Evolutionary conservation across 352 stramenopile species (phyloP).

Genomic region (Globisporangium cystogenes): DNA sequence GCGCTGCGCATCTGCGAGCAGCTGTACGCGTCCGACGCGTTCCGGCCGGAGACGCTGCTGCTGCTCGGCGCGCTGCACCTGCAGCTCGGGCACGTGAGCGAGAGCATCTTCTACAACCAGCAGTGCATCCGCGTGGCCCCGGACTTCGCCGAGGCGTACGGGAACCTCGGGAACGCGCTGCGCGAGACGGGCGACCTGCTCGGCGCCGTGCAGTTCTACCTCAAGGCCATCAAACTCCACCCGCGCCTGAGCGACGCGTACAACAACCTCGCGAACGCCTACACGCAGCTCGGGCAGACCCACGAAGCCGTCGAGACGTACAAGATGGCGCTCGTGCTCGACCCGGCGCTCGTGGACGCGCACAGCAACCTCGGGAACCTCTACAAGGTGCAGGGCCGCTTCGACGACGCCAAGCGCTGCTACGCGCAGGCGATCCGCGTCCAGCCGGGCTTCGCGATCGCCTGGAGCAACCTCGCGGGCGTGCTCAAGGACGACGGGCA

Average conservation of each 20-base stretch:
- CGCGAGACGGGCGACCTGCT: slow-evolving; percentile 91
- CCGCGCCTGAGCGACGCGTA: slow-evolving; percentile 90
- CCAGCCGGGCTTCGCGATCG: slow-evolving; percentile 88
- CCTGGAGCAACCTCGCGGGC: slow-evolving; percentile 90
- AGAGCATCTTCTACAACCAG: slow-evolving; percentile 95
- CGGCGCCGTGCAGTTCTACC: slow-evolving; percentile 91
- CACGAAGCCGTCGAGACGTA: slow-evolving; percentile 92
- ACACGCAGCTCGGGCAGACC: slow-evolving; percentile 89
- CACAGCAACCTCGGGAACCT: slow-evolving; percentile 94
- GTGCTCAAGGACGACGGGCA: slow-evolving; percentile 90
- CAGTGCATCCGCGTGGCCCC: slow-evolving; percentile 91
- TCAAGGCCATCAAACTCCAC: slow-evolving; percentile 91
- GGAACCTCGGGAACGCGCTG: slow-evolving; percentile 93
- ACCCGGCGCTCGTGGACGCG: slow-evolving; percentile 89
- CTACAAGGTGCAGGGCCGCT: slow-evolving; percentile 83
- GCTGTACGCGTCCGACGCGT: slow-evolving; percentile 85
- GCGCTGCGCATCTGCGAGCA: slow-evolving; percentile 80
- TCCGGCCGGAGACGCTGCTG: slow-evolving; percentile 89
- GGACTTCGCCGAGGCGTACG: slow-evolving; percentile 90
- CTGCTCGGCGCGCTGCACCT: slow-evolving; percentile 93
- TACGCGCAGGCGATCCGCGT: slow-evolving; percentile 90
- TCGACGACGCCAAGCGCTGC: slow-evolving; percentile 86
- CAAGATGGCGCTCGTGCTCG: slow-evolving; percentile 89
- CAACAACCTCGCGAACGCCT: slow-evolving; percentile 89
- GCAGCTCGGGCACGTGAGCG: slow-evolving; percentile 88